Percentiles rank a stretch among this genome's conserved stretches.
phyloP scores from a whole-genome alignment of 1,284 basidiomycete species.

The Tetrapyrgos nigripes region DNA sequence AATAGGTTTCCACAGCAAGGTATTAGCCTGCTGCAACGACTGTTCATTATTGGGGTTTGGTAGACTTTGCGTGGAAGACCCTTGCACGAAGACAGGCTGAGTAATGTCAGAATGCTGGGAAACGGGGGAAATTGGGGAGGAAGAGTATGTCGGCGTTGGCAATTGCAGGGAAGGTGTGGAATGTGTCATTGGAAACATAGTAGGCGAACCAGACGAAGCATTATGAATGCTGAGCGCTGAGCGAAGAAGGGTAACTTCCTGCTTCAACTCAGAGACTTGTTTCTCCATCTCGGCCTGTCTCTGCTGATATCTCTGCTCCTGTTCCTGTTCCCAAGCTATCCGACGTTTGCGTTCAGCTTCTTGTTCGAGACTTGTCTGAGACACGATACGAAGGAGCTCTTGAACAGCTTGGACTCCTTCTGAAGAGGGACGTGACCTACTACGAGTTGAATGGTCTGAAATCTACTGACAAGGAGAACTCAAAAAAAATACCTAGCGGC shows the following conservation, averaged over 20 bases:
- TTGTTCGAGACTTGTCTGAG: conserved; percentile 59
- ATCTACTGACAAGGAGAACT: neutral
- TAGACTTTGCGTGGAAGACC: conserved; percentile 43
- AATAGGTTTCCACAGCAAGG: conserved; percentile 16
- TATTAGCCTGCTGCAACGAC: conserved; percentile 12
- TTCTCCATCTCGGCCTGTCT: conserved; percentile 65
- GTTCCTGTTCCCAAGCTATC: conserved; percentile 69
- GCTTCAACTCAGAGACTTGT: conserved; percentile 60
- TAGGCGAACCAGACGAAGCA: neutral
- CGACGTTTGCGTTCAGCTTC: conserved; percentile 64
- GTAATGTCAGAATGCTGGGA: conserved; percentile 32
- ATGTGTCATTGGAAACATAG: neutral
- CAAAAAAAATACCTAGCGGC: conserved; percentile 31
- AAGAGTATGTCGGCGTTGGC: conserved; percentile 23
- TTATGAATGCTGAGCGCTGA: conserved; percentile 38
- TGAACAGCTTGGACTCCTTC: conserved; percentile 55
- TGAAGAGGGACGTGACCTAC: conserved; percentile 26
- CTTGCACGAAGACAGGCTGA: conserved; percentile 46
- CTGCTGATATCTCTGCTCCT: conserved; percentile 62
- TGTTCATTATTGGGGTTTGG: neutral
- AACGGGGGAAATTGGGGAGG: conserved; percentile 44
- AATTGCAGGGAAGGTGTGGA: neutral
- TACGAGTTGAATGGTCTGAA: neutral
- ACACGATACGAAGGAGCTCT: conserved; percentile 61
- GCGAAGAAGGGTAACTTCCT: conserved; percentile 60